Percentiles rank a stretch among this genome's conserved stretches.
Evolutionary conservation across 1,284 basidiomycete genomes (phyloP).

Genomic region (Microbotryomycetes sp.): DNA sequence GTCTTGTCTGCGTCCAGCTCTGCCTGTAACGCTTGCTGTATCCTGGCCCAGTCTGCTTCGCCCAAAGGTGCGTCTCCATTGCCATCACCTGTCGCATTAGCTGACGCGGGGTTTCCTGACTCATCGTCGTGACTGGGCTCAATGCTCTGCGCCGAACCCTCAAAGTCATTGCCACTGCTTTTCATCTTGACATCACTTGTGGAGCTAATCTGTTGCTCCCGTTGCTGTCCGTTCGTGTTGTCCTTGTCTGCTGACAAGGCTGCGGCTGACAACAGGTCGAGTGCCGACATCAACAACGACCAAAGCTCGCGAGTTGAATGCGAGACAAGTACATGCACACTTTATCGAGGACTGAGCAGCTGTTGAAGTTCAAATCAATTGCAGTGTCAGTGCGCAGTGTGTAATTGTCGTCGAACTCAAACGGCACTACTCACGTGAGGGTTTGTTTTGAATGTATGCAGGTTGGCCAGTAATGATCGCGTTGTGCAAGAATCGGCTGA

Average conservation of each 20-base stretch:
- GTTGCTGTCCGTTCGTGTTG: slow-evolving; percentile 7
- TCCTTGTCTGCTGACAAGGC: slow-evolving; percentile 9
- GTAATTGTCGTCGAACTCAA: too few relatives aligned
- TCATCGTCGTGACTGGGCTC: background rate
- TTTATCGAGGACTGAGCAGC: too few relatives aligned
- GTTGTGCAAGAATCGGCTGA: too few relatives aligned
- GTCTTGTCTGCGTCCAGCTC: slow-evolving; percentile 10
- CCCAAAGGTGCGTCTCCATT: background rate
- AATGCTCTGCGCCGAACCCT: background rate
- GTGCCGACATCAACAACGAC: slow-evolving; percentile 12
- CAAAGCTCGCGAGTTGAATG: too few relatives aligned
- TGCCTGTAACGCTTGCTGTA: background rate
- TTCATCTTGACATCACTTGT: background rate
- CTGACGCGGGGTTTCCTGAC: background rate
- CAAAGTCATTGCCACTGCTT: background rate
- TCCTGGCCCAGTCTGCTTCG: background rate
- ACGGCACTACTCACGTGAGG: too few relatives aligned
- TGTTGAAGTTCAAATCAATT: too few relatives aligned
- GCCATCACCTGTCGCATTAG: background rate
- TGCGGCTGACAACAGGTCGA: slow-evolving; percentile 25
- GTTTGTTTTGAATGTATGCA: too few relatives aligned
- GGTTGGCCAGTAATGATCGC: too few relatives aligned
- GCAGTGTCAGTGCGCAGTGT: too few relatives aligned
- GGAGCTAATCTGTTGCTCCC: background rate
- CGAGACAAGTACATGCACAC: too few relatives aligned